Evolutionary conservation across 805 yeast species (phyloP), one percentile per base, ranked within the genome.

Genomic region (Clavispora santaluciae): DNA sequence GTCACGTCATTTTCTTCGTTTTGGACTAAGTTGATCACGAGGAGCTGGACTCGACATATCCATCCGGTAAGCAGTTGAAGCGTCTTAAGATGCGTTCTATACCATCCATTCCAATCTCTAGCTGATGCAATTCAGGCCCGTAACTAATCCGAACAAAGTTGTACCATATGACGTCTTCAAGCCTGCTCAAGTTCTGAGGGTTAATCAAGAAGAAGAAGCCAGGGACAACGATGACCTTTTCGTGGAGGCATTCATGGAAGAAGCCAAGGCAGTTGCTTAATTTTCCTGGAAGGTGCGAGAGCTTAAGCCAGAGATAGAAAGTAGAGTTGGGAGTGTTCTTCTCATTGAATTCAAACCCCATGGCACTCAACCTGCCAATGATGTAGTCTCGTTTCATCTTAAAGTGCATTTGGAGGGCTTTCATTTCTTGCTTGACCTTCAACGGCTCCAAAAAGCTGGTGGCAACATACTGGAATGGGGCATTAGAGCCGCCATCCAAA

Each of bases 141-240:
- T 78, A 78, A 39, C 81, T 75, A 45, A 78, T 64, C 54, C 83
- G 62, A 12, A 78, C 79, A 49, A 67, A 78, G 40, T 76, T 74
- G 53, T 76, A 78, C 81, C 79, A 76, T 30, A 73, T 78, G 28
- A 75, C 77, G 46, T 78, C 83, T 43, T 68, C 76, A 38, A 78
- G 59, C 16, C 61, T 55, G 6, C 68, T 59, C 54, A 70, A 64
- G 54, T 69, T 69, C 43, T 68, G 71, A 4, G 83, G 83, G 47
- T 78, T 78, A 47, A 78, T 67, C 53, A 78, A 76, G 54, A 78
- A 78, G 63, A 78, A 78, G 46, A 78, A 77, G 2, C 83, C 83
- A 3, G 83, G 83, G 15, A 78, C 83, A 23, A 75, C 72, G 52
- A 78, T 78, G 10, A 76, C 79, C 49, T 72, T 72, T 49, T 77